These are phyloP conservation scores for Pichia thaimueangensis DNA, from an alignment of 805 yeast genomes.

Conservation along the genomic window DNA sequence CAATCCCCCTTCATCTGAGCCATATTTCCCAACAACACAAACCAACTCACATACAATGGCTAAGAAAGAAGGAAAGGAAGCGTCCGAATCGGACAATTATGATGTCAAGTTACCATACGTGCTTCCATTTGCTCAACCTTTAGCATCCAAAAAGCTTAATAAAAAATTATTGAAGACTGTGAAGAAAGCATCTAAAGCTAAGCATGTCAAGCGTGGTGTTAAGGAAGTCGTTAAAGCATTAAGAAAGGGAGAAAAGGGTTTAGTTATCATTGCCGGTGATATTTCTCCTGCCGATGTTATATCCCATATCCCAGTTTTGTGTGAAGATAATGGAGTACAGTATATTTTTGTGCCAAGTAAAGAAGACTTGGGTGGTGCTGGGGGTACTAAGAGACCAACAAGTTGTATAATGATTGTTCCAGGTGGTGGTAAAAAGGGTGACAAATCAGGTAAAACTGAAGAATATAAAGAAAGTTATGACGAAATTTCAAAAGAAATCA, in stretches of 20 bases:
- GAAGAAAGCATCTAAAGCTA: conserved; percentile 96
- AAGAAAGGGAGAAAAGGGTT: conserved; percentile 96
- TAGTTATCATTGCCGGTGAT: conserved; percentile 95
- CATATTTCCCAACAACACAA: too few relatives aligned
- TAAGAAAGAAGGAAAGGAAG: conserved; percentile 44
- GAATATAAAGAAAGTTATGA: conserved; percentile 91
- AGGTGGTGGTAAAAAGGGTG: conserved; percentile 70
- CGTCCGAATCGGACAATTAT: conserved; percentile 63
- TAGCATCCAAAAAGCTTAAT: conserved; percentile 93
- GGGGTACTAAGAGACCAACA: conserved; percentile 98
- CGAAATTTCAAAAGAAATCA: conserved; percentile 89
- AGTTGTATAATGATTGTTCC: conserved; percentile 97
- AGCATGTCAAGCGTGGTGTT: conserved; percentile 97
- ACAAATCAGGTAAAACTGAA: conserved; percentile 64
- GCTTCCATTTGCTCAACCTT: conserved; percentile 87
- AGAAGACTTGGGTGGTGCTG: conserved; percentile 97
- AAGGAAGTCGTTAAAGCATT: conserved; percentile 97
- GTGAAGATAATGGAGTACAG: conserved; percentile 92
- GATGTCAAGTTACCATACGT: conserved; percentile 87
- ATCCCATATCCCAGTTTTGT: conserved; percentile 93
- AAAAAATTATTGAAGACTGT: conserved; percentile 93
- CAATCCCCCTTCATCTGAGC: too few relatives aligned
- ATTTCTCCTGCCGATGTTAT: conserved; percentile 96
- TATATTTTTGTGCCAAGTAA: conserved; percentile 92
- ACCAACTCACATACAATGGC: conserved; percentile 27